These are phyloP conservation scores for Pseudopyrenochaeta lycopersici DNA, from an alignment of 2,329 filamentous ascomycete genomes.

Conservation along the genomic window DNA sequence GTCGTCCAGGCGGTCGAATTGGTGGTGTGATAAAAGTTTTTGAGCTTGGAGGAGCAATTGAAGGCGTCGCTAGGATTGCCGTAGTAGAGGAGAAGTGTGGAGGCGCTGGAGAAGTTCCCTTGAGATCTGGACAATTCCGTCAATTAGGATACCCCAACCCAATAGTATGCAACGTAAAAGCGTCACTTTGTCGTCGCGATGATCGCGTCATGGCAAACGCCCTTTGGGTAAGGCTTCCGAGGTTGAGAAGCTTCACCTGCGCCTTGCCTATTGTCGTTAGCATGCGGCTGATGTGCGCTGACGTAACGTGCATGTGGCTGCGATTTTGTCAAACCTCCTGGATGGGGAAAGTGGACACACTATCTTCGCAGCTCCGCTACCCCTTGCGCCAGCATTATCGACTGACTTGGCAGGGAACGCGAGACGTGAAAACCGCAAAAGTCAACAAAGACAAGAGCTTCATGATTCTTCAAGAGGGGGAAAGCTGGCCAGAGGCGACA, in stretches of 20 bases:
- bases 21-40: constrained; percentile 1
- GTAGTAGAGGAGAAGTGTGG: neutral
- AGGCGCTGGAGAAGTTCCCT: neutral
- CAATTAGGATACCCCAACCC: constrained; percentile 2
- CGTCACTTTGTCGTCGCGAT: constrained; percentile 28
- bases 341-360: constrained; percentile 43
- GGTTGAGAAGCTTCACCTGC: neutral
- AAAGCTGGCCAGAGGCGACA: constrained; percentile 31
- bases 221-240: constrained; percentile 28
- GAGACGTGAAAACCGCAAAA: neutral
- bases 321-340: constrained; percentile 25
- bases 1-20: constrained; percentile 1
- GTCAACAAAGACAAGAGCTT: constrained; percentile 20
- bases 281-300: constrained; percentile 32
- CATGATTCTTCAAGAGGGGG: constrained; percentile 27
- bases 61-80: neutral
- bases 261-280: constrained; percentile 3
- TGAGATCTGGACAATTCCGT: constrained; percentile 4
- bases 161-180: constrained; percentile 13
- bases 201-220: constrained; percentile 42
- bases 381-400: constrained; percentile 25
- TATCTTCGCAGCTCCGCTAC: constrained; percentile 18
- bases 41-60: neutral
- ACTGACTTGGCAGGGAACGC: constrained; percentile 1
- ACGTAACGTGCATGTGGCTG: constrained; percentile 25